Evolutionary conservation across 2,329 filamentous ascomycete genomes (phyloP).

Genomic region (Epichloe gansuensis): DNA sequence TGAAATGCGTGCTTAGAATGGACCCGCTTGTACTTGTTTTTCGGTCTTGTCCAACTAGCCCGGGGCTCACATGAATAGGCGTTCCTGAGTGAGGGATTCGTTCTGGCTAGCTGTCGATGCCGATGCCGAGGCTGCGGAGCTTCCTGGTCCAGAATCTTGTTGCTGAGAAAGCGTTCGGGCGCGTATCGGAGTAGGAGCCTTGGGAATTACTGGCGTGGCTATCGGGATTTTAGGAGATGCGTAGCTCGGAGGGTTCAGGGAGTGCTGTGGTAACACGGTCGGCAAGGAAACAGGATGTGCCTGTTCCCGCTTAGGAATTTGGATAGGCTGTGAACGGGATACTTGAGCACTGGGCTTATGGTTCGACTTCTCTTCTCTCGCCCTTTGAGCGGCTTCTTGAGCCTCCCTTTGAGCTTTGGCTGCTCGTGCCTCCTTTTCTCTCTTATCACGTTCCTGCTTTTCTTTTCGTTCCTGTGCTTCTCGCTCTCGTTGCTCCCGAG

Average conservation of each 20-base stretch:
- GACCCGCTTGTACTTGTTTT: slow-evolving; percentile 43
- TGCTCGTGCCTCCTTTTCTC: slow-evolving; percentile 43
- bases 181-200: slow-evolving; percentile 68
- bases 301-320: slow-evolving; percentile 14
- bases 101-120: slow-evolving; percentile 41
- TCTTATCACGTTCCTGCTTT: slow-evolving; percentile 51
- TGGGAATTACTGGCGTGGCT: slow-evolving; percentile 71
- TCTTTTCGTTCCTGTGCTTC: slow-evolving; percentile 53
- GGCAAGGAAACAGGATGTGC: slow-evolving; percentile 32
- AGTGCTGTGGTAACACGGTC: slow-evolving; percentile 44
- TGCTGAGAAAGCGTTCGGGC: slow-evolving; percentile 71
- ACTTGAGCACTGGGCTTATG: slow-evolving; percentile 28
- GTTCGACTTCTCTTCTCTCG: slow-evolving; percentile 49
- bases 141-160: slow-evolving; percentile 57
- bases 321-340: slow-evolving; percentile 9
- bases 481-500: slow-evolving; percentile 56
- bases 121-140: slow-evolving; percentile 58
- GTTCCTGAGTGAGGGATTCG: slow-evolving; percentile 49
- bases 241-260: slow-evolving; percentile 42
- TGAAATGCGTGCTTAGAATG: slow-evolving; percentile 17
- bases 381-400: slow-evolving; percentile 42
- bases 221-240: slow-evolving; percentile 70
- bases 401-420: slow-evolving; percentile 49
- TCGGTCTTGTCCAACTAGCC: slow-evolving; percentile 48
- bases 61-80: slow-evolving; percentile 53